Percentiles rank a stretch among this genome's conserved stretches.
These are phyloP conservation scores for Anastatica hierochuntica DNA, from an alignment of 345 rosid species.

Conservation along the genomic window DNA sequence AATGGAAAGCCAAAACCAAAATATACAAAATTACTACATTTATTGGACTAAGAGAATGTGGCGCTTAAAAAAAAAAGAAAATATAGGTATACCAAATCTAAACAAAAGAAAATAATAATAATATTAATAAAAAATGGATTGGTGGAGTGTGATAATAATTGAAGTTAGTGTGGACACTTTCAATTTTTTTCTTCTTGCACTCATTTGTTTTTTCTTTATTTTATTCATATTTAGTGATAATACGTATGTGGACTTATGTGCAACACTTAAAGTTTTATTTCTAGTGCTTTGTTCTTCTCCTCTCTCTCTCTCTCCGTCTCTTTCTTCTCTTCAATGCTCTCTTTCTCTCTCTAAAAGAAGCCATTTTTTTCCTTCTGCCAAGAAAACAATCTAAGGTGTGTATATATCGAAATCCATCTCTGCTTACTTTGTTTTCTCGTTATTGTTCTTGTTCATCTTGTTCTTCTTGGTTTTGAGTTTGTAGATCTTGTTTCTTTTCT, in stretches of 20 bases:
- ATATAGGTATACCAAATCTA: slow-evolving; percentile 12
- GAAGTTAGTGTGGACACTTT: slow-evolving; percentile 28
- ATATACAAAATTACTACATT: background rate
- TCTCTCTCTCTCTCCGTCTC: slow-evolving; percentile 6
- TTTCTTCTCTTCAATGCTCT: slow-evolving; percentile 12
- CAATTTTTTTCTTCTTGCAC: slow-evolving; percentile 12
- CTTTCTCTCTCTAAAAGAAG: slow-evolving; percentile 26
- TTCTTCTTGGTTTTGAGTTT: slow-evolving; percentile 1
- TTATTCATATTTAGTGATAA: slow-evolving; percentile 20
- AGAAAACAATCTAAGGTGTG: slow-evolving; percentile 15
- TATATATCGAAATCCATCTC: background rate
- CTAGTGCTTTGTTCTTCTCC: slow-evolving; percentile 8
- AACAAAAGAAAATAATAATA: background rate
- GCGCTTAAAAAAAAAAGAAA: background rate
- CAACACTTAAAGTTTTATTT: slow-evolving; percentile 13
- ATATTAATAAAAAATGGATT: slow-evolving; percentile 1
- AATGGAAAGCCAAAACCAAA: background rate
- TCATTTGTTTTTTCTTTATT: slow-evolving; percentile 10
- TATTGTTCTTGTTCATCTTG: background rate
- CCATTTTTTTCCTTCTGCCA: slow-evolving; percentile 17
- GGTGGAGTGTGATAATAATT: slow-evolving; percentile 32
- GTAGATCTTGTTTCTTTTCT: background rate
- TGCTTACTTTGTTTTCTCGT: background rate
- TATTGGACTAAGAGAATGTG: slow-evolving; percentile 1
- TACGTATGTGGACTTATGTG: slow-evolving; percentile 28